Conservation (phyloP, 345 rosid genomes). For the Leavenworthia alabamica region DNA sequence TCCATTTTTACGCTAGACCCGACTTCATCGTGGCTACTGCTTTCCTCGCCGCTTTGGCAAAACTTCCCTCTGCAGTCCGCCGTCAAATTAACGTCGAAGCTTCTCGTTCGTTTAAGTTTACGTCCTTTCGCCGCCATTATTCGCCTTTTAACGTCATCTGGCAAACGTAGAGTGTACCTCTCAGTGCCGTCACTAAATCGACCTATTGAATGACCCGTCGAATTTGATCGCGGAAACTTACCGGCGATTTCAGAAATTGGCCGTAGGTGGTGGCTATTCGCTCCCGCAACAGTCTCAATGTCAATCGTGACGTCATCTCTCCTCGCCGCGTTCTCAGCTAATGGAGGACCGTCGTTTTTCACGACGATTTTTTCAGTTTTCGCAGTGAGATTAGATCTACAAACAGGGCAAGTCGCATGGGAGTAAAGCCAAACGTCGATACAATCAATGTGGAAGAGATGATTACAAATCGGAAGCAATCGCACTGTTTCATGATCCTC, state of each 20-base stretch:
- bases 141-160: slow-evolving; percentile 40
- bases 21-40: not conserved
- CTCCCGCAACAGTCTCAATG: slow-evolving; percentile 3
- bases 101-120: slow-evolving; percentile 38
- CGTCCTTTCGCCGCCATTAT: slow-evolving; percentile 26
- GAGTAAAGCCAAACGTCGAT: slow-evolving; percentile 45
- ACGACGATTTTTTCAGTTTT: slow-evolving; percentile 1
- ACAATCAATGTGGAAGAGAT: slow-evolving; percentile 51
- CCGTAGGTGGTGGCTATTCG: not conserved
- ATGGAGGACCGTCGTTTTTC: not conserved
- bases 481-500: slow-evolving; percentile 40
- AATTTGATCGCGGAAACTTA: slow-evolving; percentile 45
- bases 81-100: slow-evolving; percentile 29
- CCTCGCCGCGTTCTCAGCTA: not conserved
- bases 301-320: slow-evolving; percentile 29
- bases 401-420: slow-evolving; percentile 55
- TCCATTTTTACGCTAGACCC: slow-evolving; percentile 12
- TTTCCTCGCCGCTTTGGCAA: slow-evolving; percentile 3
- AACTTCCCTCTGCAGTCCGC: slow-evolving; percentile 6
- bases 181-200: slow-evolving; percentile 29
- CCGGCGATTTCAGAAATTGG: slow-evolving; percentile 13
- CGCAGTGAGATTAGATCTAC: slow-evolving; percentile 42
- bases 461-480: slow-evolving; percentile 45
- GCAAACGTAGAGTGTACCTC: slow-evolving; percentile 43
- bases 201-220: slow-evolving; percentile 51